Percentiles rank a stretch among this genome's conserved stretches.
Conservation (phyloP, 2,329 filamentous ascomycete species). For the Ophiostoma sp. region DNA sequence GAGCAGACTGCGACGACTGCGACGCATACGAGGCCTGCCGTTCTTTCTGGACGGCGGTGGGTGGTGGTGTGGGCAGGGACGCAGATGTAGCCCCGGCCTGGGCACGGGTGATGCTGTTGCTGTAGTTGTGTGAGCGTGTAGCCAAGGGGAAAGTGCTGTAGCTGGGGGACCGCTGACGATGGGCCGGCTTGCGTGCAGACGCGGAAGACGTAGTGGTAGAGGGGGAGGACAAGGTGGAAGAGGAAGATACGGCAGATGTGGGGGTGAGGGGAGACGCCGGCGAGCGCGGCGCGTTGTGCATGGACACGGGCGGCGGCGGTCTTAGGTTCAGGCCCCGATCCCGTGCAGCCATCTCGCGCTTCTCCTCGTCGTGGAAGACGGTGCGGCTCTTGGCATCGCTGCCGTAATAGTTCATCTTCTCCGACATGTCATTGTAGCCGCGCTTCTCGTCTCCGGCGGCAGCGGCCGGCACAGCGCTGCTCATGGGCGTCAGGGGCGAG, state of each 20-base stretch:
- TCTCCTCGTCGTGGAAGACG: slow-evolving; percentile 2
- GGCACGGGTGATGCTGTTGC: not conserved
- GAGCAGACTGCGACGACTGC: not conserved
- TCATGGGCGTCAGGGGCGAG: not conserved
- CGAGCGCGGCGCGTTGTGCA: not conserved
- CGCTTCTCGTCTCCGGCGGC: not conserved
- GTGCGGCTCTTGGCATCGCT: not conserved
- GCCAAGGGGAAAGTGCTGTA: slow-evolving; percentile 23
- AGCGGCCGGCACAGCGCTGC: slow-evolving; percentile 37
- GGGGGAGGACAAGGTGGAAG: not conserved
- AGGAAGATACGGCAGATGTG: not conserved
- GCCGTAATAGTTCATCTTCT: slow-evolving; percentile 9
- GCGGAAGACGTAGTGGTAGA: not conserved
- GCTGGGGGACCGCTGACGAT: slow-evolving; percentile 16
- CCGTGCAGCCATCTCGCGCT: not conserved
- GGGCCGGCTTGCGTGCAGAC: not conserved
- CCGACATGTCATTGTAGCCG: slow-evolving; percentile 4
- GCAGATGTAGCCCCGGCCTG: not conserved
- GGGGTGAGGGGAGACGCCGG: not conserved
- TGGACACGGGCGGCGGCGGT: not conserved
- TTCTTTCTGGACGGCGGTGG: not conserved
- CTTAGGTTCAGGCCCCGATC: not conserved
- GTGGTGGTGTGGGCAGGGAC: not conserved
- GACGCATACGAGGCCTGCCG: not conserved
- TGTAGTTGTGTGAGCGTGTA: not conserved